Evolutionary conservation across 78 protist genomes (phyloP), one percentile per base, ranked within the genome.

Genomic region (Mastigamoeba balamuthi): DNA sequence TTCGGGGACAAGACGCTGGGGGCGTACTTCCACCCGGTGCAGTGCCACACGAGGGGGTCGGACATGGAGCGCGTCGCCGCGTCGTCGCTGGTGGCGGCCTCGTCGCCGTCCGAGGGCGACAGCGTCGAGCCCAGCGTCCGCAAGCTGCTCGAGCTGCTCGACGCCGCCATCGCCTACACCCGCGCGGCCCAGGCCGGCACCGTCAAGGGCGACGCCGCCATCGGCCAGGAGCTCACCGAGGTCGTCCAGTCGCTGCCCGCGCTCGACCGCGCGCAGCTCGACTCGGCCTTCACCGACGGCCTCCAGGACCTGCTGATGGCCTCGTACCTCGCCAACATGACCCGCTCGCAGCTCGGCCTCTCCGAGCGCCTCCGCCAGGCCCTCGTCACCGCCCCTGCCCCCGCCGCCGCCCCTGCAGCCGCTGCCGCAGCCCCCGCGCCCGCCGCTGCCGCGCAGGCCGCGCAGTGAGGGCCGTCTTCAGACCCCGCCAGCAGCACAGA

Each of bases 291-390:
- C 66, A 27, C 69, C 68, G 7, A 63, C 25, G 40, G 29, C 39
- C 37, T 53, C 8, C 68, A 48, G 52, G 76, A 72, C 28, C 6
- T 72, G 38, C 76, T 72, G 29, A 72, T 72, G 76, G 66, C 40
- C 52, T 35, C 10, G 53, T 72, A 72, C 37, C 76, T 72, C 52
- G 25, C 66, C 66, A 41, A 37, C 29, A 28, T 72, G 0, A 44
- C 76, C 27, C 30, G 39, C 30, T 4, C 76, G 1, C 76, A 72
- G 28, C 36, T 72, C 52, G 64, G 35, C 40, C 4, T 48, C 35
- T 7, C 66, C 28, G 66, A 44, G 25, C 28, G 52, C 29, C 52
- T 68, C 42, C 7, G 23, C 42, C 1, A 1, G n/a, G 71, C 30
- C 41, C 36, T 35, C n/a, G n/a, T n/a, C n/a, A n/a, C n/a, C n/a